Evolutionary conservation across 768 basidiomycete species (phyloP), one percentile per base, ranked within the genome.

Genomic region (Lentinula guzmanii): DNA sequence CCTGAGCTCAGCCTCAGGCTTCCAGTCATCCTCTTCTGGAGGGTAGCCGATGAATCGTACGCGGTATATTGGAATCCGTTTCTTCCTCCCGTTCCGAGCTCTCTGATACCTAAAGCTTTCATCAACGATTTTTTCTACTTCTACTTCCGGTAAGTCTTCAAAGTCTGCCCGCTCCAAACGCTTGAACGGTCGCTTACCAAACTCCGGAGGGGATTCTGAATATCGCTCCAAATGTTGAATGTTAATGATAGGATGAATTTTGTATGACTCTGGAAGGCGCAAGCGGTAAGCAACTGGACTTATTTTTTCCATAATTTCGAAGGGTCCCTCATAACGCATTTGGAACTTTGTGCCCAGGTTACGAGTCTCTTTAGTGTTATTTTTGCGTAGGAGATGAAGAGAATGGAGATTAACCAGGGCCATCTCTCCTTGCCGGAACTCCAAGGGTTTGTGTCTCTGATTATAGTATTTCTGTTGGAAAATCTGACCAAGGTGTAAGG

Each of bases 251-350:
- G 62, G 55, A 5, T 61, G 57, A 39, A 60, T 61, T 3, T 62
- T 62, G 48, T 57, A 66, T 3, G 55, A 57, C 18, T 54, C 60
- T 2, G 55, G 58, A 2, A 64, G 61, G 1, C 41, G 51, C 0
- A 65, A 1, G 1, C 58, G 62, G 48, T 62, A 65, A 1, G 61
- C 62, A 2, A 62, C 51, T 3, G 60, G 60, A 35, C 63, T 65
- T 1, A 68, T 41, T 18, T 59, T 61, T 48, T 67, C 65, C 24
- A 60, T 2, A 1, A 68, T 55, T n/a, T 62, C 60, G 21, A 66
- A 66, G 1, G 67, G 64, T 1, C 67, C 64, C 15, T 64, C 58
- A 6, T 48, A 18, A 13, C 61, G 48, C 13, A 64, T 61, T 21
- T 42, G 18, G 21, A 66, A 46, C 37, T 66, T 66, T 0, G 16